Evolutionary conservation across 805 yeast genomes (phyloP), one percentile per base, ranked within the genome.

Genomic region (Candida rishiriensis): DNA sequence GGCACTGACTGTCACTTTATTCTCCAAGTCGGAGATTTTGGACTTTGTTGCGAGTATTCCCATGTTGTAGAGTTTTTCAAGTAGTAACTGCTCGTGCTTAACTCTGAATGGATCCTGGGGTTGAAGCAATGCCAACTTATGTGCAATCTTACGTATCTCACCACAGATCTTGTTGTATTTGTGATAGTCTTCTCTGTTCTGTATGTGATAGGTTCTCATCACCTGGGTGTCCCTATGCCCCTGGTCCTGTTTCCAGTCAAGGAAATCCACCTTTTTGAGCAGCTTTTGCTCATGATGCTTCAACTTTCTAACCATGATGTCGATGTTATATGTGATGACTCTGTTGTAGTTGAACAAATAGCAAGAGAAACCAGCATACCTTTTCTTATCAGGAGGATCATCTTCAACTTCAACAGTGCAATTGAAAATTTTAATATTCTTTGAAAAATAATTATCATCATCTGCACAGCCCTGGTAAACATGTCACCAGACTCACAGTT

Each of bases 171-270:
- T 83, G 70, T 93, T 93, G 67, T 93, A 93, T 61, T 88, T 88
- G 64, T 86, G 95, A 63, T 93, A 93, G 64, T 93, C 99, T 63
- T 89, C 97, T 63, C 99, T 79, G 63, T 90, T 86, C 62, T 89
- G 96, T 38, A 93, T 77, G 63, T 91, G 97, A 65, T 90, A 93
- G 42, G 87, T 84, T 55, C 95, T 77, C 96, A 93, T 93, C 30
- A 93, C 96, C 65, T 87, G 91, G n/a, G 95, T 83, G 56, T 91
- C 99, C 54, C 99, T 73, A 65, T 93, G 99, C 29, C 91, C 88
- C 44, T 85, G 83, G 63, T 93, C 99, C 57, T 88, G 95, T 65
- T 93, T 93, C 97, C 98, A 93, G 65, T 93, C 95, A 41, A 88
- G 85, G 70, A 93, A 88, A 62, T 93, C 97, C 42, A 93, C 98